These are phyloP conservation scores for Sclerotinia borealis DNA, from an alignment of 2,329 filamentous ascomycete species.

Conservation along the genomic window DNA sequence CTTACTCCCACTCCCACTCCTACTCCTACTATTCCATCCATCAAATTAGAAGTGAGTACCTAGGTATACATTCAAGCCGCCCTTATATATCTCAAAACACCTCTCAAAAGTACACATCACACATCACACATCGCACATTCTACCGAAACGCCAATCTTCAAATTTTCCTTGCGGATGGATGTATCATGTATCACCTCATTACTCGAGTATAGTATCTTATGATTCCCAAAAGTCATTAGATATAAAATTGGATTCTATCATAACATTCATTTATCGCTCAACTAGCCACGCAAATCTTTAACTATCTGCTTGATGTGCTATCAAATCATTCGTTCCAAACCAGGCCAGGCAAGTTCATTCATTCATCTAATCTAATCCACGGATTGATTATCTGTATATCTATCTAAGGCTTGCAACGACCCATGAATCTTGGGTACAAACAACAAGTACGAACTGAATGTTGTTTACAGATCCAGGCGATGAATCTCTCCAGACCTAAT, in stretches of 20 bases:
- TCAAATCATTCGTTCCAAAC: not conserved
- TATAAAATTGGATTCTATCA: not conserved
- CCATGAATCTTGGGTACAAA: conserved; percentile 76
- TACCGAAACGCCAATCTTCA: too few species aligned
- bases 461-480: conserved; percentile 59
- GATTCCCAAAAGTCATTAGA: not conserved
- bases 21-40: too few species aligned
- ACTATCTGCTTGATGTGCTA: not conserved
- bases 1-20: too few species aligned
- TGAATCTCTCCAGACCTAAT: conserved; percentile 76
- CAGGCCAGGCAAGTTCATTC: not conserved
- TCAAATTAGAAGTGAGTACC: too few species aligned
- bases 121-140: too few species aligned
- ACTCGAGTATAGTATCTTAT: too few species aligned
- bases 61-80: too few species aligned
- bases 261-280: not conserved
- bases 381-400: too few species aligned
- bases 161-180: too few species aligned
- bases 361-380: not conserved
- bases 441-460: conserved; percentile 61
- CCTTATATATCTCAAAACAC: too few species aligned
- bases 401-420: conserved; percentile 66
- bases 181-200: too few species aligned
- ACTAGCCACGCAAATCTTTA: not conserved
- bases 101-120: too few species aligned